Conservation (phyloP, 805 yeast genomes). For the Wickerhamomyces strasburgensis region DNA sequence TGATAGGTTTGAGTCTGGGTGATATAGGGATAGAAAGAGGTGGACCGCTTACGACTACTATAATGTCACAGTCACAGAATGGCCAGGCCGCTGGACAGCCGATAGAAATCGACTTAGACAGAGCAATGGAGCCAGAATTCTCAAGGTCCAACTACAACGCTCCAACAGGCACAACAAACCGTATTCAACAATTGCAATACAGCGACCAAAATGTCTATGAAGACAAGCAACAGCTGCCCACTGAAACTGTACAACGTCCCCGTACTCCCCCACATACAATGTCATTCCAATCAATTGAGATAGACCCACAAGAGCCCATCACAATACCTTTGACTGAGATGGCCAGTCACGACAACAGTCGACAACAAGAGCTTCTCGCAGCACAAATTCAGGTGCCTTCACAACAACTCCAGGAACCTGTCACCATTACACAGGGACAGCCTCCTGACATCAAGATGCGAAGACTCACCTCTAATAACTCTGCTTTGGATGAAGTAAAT, state of each 20-base stretch:
- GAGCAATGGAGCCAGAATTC: slow-evolving; percentile 13
- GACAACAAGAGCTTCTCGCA: neutral
- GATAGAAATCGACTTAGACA: slow-evolving; percentile 19
- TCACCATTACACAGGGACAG: neutral
- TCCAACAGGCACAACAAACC: slow-evolving; percentile 4
- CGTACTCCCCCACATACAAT: slow-evolving; percentile 2
- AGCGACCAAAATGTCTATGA: slow-evolving; percentile 1
- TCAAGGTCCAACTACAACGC: neutral
- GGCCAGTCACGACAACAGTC: neutral
- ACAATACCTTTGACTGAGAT: slow-evolving; percentile 1
- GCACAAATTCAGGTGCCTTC: neutral
- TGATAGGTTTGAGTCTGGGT: too few relatives aligned
- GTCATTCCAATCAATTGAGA: slow-evolving; percentile 13
- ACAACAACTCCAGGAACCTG: neutral
- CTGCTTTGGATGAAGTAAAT: slow-evolving; percentile 20
- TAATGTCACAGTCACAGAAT: too few relatives aligned
- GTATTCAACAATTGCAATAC: slow-evolving; percentile 2
- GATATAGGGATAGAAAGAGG: too few relatives aligned
- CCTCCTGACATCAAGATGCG: neutral
- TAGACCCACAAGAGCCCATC: slow-evolving; percentile 13
- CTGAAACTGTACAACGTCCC: neutral
- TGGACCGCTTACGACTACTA: too few relatives aligned
- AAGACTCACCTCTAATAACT: slow-evolving; percentile 16
- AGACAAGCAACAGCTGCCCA: neutral
- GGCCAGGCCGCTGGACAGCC: too few relatives aligned